Evolutionary conservation across 2,329 filamentous ascomycete genomes (phyloP).

Genomic region (Cordyceps cicadae): DNA sequence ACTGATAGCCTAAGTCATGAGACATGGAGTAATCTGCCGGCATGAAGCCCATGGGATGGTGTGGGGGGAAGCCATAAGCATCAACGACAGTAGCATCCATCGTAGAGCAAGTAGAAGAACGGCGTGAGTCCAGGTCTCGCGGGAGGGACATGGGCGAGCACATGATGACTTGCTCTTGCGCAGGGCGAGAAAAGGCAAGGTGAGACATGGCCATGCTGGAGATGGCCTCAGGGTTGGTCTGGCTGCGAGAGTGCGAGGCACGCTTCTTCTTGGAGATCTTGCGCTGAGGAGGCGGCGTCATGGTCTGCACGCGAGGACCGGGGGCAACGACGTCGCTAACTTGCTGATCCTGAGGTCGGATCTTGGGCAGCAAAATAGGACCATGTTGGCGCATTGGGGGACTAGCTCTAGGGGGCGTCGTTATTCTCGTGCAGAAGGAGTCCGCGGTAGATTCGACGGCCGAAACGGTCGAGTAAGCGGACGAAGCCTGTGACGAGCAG

Average conservation of each 20-base stretch:
- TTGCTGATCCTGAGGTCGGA: conserved; percentile 74
- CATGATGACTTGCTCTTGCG: conserved; percentile 40
- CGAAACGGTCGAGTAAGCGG: conserved; percentile 54
- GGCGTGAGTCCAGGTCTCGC: conserved; percentile 37
- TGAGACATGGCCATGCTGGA: conserved; percentile 29
- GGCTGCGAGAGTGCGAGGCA: conserved; percentile 48
- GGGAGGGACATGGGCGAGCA: conserved; percentile 56
- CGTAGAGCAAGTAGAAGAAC: conserved; percentile 59
- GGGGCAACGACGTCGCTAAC: conserved; percentile 44
- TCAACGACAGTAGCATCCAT: conserved; percentile 58
- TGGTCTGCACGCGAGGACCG: conserved; percentile 28
- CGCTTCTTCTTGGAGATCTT: conserved; percentile 19
- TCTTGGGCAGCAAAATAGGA: conserved; percentile 74
- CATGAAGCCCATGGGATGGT: conserved; percentile 59
- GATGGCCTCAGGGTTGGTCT: conserved; percentile 52
- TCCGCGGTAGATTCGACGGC: conserved; percentile 47
- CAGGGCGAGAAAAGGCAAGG: conserved; percentile 24
- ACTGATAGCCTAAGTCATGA: conserved; percentile 36
- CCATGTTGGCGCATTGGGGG: conserved; percentile 72
- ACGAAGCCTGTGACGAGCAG: conserved; percentile 59
- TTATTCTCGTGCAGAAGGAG: conserved; percentile 58
- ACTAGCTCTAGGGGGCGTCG: conserved; percentile 55
- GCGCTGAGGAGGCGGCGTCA: conserved; percentile 8
- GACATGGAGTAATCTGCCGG: conserved; percentile 15
- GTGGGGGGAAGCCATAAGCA: conserved; percentile 76